Percentiles rank a stretch among this genome's conserved stretches.
Conservation (phyloP, 257 asterid species). For the Lycium ferocissimum region DNA sequence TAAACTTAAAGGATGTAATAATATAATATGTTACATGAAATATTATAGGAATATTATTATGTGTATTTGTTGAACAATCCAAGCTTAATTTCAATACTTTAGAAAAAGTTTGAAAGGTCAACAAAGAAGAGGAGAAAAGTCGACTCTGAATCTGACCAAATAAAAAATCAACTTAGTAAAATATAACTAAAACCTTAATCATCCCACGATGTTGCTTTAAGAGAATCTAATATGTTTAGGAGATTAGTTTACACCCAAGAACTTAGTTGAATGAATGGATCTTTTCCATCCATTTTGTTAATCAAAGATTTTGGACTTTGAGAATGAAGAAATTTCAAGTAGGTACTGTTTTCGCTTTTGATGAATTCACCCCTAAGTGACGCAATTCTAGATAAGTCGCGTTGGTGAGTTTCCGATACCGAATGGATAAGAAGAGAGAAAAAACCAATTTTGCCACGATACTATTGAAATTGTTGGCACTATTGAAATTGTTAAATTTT, state of each 20-base stretch:
- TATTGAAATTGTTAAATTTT: too few relatives aligned
- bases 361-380: rapidly evolving
- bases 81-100: background rate
- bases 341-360: background rate
- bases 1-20: background rate
- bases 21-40: background rate
- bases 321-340: background rate
- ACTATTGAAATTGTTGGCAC: too few relatives aligned
- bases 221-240: background rate
- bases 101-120: background rate
- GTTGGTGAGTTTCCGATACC: background rate
- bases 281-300: rapidly evolving
- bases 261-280: background rate
- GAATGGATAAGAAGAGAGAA: too few relatives aligned
- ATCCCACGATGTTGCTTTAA: background rate
- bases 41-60: background rate
- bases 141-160: background rate
- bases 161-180: background rate
- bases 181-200: background rate
- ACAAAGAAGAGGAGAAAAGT: background rate
- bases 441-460: too few relatives aligned
- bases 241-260: background rate
- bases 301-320: background rate
- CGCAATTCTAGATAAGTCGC: background rate
- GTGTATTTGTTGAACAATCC: background rate